Percentiles rank a stretch among this genome's conserved stretches.
Conservation (phyloP, 495 filamentous ascomycete species). For the Lasiosphaeria ovina region DNA sequence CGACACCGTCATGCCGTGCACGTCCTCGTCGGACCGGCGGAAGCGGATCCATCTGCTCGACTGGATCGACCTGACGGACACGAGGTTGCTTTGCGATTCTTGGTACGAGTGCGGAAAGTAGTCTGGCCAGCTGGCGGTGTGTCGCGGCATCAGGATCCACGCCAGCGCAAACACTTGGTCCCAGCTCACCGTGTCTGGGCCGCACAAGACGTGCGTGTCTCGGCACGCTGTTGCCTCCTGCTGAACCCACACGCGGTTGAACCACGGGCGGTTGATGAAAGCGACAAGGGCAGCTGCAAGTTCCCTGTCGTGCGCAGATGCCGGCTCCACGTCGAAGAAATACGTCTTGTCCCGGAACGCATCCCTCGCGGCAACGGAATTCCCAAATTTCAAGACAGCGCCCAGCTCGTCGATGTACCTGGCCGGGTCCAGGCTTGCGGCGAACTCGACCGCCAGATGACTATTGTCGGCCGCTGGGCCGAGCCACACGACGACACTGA, state of each 20-base stretch:
- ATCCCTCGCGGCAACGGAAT: neutral
- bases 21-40: neutral
- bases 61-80: neutral
- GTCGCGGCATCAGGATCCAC: neutral
- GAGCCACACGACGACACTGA: neutral
- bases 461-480: neutral
- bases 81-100: neutral
- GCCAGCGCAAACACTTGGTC: neutral
- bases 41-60: neutral
- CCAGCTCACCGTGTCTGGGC: neutral
- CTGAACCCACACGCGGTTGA: constrained; percentile 1
- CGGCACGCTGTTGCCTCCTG: neutral
- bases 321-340: neutral
- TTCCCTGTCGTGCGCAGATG: neutral
- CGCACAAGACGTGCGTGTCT: neutral
- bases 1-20: neutral
- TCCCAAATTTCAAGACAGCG: neutral
- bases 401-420: neutral
- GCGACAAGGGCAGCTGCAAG: neutral
- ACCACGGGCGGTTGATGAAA: constrained; percentile 1
- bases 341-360: neutral
- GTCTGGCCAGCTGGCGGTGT: neutral
- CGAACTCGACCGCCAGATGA: neutral
- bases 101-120: neutral
- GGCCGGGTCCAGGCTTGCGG: neutral